Conservation (phyloP, 148 eudicot genomes). For the Fallopia convolvulus region DNA sequence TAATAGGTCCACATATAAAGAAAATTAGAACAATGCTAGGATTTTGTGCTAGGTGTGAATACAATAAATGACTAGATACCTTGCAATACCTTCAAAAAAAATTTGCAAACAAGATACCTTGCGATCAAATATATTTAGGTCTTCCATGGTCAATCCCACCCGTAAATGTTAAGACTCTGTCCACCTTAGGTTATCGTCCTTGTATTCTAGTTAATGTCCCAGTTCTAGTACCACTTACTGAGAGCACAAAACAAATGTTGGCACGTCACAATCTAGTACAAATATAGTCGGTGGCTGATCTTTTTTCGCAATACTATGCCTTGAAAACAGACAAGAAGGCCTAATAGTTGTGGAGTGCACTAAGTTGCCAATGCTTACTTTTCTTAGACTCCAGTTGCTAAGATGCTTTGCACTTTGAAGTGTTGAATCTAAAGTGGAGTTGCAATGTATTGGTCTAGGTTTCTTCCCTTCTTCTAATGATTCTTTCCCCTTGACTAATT, state of each 20-base stretch:
- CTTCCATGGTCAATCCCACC: background rate
- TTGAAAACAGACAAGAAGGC: background rate
- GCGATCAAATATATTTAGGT: background rate
- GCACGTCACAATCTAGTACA: background rate
- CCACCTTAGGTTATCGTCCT: background rate
- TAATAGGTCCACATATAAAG: background rate
- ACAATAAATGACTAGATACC: background rate
- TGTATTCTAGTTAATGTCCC: background rate
- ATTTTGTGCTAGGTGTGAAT: background rate
- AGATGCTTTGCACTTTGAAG: background rate
- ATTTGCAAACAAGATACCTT: background rate
- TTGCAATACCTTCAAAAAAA: background rate
- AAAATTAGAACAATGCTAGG: background rate
- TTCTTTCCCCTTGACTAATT: background rate
- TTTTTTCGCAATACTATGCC: background rate
- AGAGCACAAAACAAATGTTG: background rate
- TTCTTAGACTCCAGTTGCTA: background rate
- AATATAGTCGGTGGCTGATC: constrained; percentile 2
- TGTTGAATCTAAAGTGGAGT: background rate
- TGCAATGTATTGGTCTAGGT: background rate
- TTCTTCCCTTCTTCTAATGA: background rate
- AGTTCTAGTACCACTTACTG: background rate
- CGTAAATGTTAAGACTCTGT: background rate
- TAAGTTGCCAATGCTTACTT: background rate
- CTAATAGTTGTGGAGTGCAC: background rate